Percentiles rank a stretch among this genome's conserved stretches.
Conservation (phyloP, 208 protist genomes). For the Tetramitus jugosus region DNA sequence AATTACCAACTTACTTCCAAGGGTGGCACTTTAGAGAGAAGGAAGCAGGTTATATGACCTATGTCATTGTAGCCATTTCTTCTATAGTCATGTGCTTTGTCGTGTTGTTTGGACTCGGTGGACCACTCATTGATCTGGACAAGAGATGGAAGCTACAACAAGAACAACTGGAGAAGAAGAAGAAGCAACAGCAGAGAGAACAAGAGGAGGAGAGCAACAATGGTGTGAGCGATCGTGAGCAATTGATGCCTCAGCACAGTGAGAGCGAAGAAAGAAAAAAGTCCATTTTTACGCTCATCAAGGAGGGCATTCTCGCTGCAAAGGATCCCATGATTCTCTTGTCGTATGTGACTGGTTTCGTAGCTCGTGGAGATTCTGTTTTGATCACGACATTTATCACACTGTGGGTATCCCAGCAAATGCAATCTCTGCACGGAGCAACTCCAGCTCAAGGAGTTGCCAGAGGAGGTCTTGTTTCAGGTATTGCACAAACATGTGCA, state of each 20-base stretch:
- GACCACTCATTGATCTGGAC: no score
- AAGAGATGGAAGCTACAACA: no score
- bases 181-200: not conserved
- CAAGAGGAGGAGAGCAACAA: not conserved
- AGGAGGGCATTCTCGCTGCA: not conserved
- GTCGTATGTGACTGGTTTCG: not conserved
- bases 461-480: slow-evolving; percentile 17
- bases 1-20: not conserved
- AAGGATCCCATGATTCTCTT: not conserved
- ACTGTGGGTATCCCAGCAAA: slow-evolving; percentile 3
- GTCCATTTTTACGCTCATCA: not conserved
- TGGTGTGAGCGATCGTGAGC: no score
- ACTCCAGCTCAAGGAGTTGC: not conserved
- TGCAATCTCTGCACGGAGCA: not conserved
- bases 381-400: slow-evolving; percentile 15
- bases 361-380: slow-evolving; percentile 5
- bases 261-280: not conserved
- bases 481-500: slow-evolving; percentile 21
- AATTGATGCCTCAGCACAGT: no score
- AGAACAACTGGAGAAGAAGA: not conserved
- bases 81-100: not conserved
- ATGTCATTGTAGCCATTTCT: not conserved
- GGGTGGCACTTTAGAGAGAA: not conserved
- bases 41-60: not conserved
- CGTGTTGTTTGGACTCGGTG: not conserved